Conservation (phyloP, 176 grass and related monocot genomes). For the Triticum urartu region DNA sequence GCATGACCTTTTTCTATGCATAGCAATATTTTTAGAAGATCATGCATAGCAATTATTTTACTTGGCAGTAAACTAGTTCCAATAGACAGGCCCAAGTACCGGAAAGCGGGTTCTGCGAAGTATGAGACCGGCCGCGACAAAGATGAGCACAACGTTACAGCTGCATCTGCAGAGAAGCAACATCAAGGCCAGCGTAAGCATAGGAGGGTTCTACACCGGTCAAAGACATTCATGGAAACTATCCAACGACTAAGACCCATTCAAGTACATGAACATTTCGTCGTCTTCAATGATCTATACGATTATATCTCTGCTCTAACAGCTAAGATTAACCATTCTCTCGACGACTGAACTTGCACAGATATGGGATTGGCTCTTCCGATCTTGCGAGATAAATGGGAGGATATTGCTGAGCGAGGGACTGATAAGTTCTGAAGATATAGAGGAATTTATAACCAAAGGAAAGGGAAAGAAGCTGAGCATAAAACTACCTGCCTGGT, state of each 20-base stretch:
- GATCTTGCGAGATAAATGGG: constrained; percentile 87
- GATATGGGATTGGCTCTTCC: constrained; percentile 99
- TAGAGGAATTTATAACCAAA: constrained; percentile 60
- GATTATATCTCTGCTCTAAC: neutral
- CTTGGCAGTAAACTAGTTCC: constrained; percentile 37
- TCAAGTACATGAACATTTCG: constrained; percentile 49
- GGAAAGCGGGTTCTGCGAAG: constrained; percentile 47
- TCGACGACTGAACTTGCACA: neutral
- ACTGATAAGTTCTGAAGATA: constrained; percentile 61
- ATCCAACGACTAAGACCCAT: constrained; percentile 67
- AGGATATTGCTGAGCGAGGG: constrained; percentile 71
- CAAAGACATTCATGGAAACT: constrained; percentile 60
- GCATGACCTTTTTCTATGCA: neutral
- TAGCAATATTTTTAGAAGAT: neutral
- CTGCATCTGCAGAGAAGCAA: constrained; percentile 17
- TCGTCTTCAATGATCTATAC: neutral
- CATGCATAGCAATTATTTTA: neutral
- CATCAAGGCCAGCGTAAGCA: constrained; percentile 36
- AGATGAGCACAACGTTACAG: neutral
- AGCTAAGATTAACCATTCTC: neutral
- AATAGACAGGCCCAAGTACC: constrained; percentile 78
- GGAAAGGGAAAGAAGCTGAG: constrained; percentile 78
- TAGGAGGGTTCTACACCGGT: constrained; percentile 38
- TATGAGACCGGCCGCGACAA: constrained; percentile 19
- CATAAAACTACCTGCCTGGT: constrained; percentile 71